Conservation (phyloP, 768 basidiomycete genomes). For the Plicaturopsis crispa region DNA sequence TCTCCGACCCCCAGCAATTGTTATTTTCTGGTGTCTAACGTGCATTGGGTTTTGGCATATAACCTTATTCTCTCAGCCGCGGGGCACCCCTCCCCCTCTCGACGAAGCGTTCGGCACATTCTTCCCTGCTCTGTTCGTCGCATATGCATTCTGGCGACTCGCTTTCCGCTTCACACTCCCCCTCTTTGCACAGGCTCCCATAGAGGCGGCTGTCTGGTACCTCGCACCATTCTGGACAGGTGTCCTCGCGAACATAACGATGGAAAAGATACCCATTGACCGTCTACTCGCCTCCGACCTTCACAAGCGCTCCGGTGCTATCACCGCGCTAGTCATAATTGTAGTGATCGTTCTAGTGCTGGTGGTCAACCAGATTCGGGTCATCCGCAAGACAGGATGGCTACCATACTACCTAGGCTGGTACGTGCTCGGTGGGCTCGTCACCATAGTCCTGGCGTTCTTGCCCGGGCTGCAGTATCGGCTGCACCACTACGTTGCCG, state of each 20-base stretch:
- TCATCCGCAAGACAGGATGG: constrained; percentile 82
- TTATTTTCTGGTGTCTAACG: constrained; percentile 70
- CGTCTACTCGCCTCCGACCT: constrained; percentile 70
- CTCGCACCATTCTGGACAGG: constrained; percentile 76
- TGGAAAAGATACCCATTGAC: constrained; percentile 67
- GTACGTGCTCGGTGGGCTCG: constrained; percentile 61
- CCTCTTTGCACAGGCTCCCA: constrained; percentile 53
- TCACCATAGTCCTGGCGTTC: constrained; percentile 56
- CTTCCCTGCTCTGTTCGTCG: constrained; percentile 70
- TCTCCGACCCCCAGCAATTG: constrained; percentile 60
- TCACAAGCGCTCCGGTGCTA: constrained; percentile 53
- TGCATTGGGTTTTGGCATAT: constrained; percentile 87
- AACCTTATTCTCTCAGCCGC: constrained; percentile 70
- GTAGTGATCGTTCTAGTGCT: constrained; percentile 50
- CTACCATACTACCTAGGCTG: constrained; percentile 69
- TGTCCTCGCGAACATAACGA: constrained; percentile 65
- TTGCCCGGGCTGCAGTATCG: constrained; percentile 65
- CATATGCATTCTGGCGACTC: constrained; percentile 72
- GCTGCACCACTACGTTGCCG: constrained; percentile 78
- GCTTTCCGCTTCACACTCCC: constrained; percentile 72
- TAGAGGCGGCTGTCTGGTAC: constrained; percentile 72
- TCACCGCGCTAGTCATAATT: constrained; percentile 63
- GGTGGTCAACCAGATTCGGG: constrained; percentile 69
- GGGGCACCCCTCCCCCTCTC: constrained; percentile 55
- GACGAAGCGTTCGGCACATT: constrained; percentile 71